These are phyloP conservation scores for Galerina marginata DNA, from an alignment of 768 basidiomycete species.

Conservation along the genomic window DNA sequence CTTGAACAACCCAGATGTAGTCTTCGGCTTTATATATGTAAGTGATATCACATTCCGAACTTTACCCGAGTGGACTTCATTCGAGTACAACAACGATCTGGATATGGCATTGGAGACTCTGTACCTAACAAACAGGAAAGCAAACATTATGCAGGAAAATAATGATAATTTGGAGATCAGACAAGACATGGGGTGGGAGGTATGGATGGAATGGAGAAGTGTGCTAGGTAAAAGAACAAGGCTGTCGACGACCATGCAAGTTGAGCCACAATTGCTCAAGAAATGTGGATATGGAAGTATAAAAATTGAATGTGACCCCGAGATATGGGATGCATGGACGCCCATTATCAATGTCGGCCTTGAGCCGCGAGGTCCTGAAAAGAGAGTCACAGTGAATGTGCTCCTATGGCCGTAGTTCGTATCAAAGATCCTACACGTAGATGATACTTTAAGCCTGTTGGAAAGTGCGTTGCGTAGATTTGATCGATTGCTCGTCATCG, in stretches of 20 bases:
- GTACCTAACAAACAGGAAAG: background rate
- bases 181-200: conserved; percentile 10
- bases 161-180: conserved; percentile 14
- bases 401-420: conserved; percentile 8
- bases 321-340: conserved; percentile 16
- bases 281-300: conserved; percentile 10
- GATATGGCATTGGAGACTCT: background rate
- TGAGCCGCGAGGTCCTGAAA: conserved; percentile 24
- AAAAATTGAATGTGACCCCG: conserved; percentile 11
- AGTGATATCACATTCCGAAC: no score
- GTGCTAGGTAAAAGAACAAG: background rate
- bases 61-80: background rate
- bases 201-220: conserved; percentile 8
- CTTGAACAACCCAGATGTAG: no score
- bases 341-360: conserved; percentile 24
- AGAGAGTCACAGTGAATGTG: conserved; percentile 6
- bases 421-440: conserved; percentile 18
- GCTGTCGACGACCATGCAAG: background rate
- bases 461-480: conserved; percentile 10
- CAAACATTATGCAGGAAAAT: conserved; percentile 17
- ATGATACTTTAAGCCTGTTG: conserved; percentile 15
- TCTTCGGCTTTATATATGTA: no score
- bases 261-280: background rate
- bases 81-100: background rate
- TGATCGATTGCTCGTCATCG: conserved; percentile 11